Conservation (phyloP, 2,329 filamentous ascomycete genomes). For the Colletotrichum sp. region DNA sequence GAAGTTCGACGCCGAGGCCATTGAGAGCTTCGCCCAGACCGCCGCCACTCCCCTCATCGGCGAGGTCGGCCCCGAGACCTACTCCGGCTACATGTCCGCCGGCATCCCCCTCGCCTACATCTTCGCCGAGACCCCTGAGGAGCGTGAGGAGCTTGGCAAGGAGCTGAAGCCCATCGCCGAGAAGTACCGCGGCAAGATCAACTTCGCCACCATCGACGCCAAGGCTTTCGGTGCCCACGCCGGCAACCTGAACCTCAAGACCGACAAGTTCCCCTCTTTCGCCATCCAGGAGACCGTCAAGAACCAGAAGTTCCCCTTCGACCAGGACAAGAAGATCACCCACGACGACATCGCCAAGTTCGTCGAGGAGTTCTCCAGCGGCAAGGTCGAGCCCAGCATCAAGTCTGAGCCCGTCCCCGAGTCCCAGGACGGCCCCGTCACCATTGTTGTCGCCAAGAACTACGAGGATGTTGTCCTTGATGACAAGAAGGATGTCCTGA, state of each 20-base stretch:
- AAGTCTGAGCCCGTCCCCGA: constrained; percentile 98
- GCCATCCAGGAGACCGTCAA: constrained; percentile 95
- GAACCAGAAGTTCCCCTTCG: constrained; percentile 97
- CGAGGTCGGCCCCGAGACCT: constrained; percentile 96
- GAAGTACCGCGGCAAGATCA: constrained; percentile 92
- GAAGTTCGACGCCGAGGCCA: constrained; percentile 80
- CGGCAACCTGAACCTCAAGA: constrained; percentile 95
- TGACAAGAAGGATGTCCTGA: constrained; percentile 92
- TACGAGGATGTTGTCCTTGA: constrained; percentile 93
- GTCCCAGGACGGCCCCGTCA: constrained; percentile 88
- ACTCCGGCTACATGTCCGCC: constrained; percentile 87
- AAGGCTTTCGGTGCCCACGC: constrained; percentile 94
- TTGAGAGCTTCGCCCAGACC: constrained; percentile 83
- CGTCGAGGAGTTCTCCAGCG: constrained; percentile 82
- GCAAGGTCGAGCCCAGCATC: constrained; percentile 94
- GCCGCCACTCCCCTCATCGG: constrained; percentile 89
- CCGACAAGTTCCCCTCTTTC: constrained; percentile 94
- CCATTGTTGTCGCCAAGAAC: constrained; percentile 88
- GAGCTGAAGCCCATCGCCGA: constrained; percentile 85
- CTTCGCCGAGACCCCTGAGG: constrained; percentile 90
- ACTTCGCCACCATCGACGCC: constrained; percentile 98
- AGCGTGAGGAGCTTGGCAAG: constrained; percentile 80
- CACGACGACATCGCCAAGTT: constrained; percentile 76
- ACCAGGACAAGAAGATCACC: constrained; percentile 81
- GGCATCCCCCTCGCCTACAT: constrained; percentile 96